Evolutionary conservation across 2,329 filamentous ascomycete genomes (phyloP), one percentile per base, ranked within the genome.

Genomic region (Ilyonectria mors-panacis): DNA sequence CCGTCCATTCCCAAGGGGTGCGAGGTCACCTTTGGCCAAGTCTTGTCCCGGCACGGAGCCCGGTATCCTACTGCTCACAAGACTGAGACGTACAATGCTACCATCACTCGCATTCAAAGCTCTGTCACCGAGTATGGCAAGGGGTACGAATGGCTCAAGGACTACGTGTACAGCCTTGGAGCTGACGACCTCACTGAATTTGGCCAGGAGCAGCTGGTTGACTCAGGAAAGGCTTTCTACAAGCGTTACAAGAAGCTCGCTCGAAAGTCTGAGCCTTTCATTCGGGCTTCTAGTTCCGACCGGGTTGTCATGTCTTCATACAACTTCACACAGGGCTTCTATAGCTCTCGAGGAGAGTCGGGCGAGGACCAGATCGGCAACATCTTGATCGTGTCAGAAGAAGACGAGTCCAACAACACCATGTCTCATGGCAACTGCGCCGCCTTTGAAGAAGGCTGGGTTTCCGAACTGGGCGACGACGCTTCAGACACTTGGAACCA

Each of bases 1-100:
- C 73, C 85, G 7, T 83, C 84, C 8, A 82, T 92, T 1, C 94
- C 94, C 0, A 72, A 83, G 1, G 85, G 84, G n/a, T 98, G 95
- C 81, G 83, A 87, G 13, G 82, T 95, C 73, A 95, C 91, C 3
- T 95, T 97, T 80, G 95, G 88, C 1, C 92, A 95, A 75, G 84
- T 95, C 26, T 86, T 98, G 54, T 94, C 94, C 23, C 90, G 95
- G 2, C 95, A 98, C 78, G 95, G 94, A 54, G 93, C 93, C 42
- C 89, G 95, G 59, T 92, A 94, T 77, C 95, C 95, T 1, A 97
- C 94, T 0, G 76, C 82, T 12, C 83, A 84, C 70, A 97, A 95
- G 83, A 88, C 90, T 1, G 77, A 79, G 12, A 77, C 79, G 7
- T 97, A 97, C 81, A 86, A 84, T 44, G 79, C 83, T 6, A 85